Conservation (phyloP, 2,329 filamentous ascomycete genomes). For the Fusarium sp. region DNA sequence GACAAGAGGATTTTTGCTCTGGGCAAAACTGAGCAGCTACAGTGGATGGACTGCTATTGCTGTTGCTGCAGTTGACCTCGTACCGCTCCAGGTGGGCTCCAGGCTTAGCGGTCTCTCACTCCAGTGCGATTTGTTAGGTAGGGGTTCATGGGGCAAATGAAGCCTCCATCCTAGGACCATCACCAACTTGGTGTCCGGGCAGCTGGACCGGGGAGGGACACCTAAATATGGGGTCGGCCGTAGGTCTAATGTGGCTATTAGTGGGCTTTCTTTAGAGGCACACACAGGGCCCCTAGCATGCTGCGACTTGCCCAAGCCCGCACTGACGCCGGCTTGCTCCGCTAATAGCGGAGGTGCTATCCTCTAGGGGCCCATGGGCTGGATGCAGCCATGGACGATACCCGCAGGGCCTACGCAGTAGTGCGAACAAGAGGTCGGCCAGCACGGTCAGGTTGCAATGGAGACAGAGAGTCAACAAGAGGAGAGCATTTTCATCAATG, state of each 20-base stretch:
- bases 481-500: neutral
- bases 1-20: conserved; percentile 21
- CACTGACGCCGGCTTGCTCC: conserved; percentile 39
- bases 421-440: conserved; percentile 15
- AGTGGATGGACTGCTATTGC: neutral
- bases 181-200: conserved; percentile 21
- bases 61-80: neutral
- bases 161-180: conserved; percentile 16
- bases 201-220: conserved; percentile 35
- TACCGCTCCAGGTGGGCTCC: neutral
- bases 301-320: conserved; percentile 27
- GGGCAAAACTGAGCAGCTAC: conserved; percentile 17
- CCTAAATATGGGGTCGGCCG: conserved; percentile 43
- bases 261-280: conserved; percentile 19
- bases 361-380: conserved; percentile 22
- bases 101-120: neutral
- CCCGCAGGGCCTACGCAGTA: conserved; percentile 6
- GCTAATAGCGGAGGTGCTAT: conserved; percentile 38
- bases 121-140: conserved; percentile 1
- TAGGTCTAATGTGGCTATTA: conserved; percentile 35
- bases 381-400: conserved; percentile 18
- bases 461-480: neutral
- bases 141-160: conserved; percentile 22
- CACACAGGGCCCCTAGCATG: conserved; percentile 30
- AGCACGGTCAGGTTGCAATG: conserved; percentile 15